These are phyloP conservation scores for Starmerella cellae DNA, from an alignment of 805 yeast species.

Conservation along the genomic window DNA sequence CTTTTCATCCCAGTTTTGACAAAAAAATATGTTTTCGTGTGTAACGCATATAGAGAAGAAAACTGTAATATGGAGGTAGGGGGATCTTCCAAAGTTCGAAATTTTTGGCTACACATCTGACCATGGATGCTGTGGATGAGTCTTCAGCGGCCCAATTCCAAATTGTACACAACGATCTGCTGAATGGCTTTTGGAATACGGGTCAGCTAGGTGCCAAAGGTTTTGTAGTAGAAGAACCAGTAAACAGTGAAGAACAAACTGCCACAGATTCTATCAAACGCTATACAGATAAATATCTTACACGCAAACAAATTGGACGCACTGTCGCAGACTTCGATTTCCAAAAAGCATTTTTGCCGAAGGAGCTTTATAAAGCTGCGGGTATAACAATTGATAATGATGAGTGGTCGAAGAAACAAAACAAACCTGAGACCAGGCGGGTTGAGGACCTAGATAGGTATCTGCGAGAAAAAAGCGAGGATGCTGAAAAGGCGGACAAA, in stretches of 20 bases:
- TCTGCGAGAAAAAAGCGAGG: constrained; percentile 13
- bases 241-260: constrained; percentile 6
- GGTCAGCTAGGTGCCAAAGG: constrained; percentile 18
- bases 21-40: too few species aligned
- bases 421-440: not conserved
- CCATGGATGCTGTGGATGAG: constrained; percentile 11
- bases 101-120: too few species aligned
- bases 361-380: constrained; percentile 61
- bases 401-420: not conserved
- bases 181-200: constrained; percentile 21
- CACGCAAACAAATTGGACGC: constrained; percentile 54
- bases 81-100: too few species aligned
- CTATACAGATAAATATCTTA: constrained; percentile 67
- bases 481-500: constrained; percentile 29
- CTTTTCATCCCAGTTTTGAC: too few species aligned
- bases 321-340: constrained; percentile 72
- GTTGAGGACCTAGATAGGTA: not conserved
- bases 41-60: too few species aligned
- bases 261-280: constrained; percentile 58
- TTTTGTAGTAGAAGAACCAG: constrained; percentile 14
- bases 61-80: too few species aligned
- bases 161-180: constrained; percentile 8
- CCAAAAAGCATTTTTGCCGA: constrained; percentile 56
- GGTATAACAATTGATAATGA: constrained; percentile 30
- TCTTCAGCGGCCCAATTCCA: constrained; percentile 13